Conservation (phyloP, 1,284 basidiomycete species). For the Tremellales sp. region DNA sequence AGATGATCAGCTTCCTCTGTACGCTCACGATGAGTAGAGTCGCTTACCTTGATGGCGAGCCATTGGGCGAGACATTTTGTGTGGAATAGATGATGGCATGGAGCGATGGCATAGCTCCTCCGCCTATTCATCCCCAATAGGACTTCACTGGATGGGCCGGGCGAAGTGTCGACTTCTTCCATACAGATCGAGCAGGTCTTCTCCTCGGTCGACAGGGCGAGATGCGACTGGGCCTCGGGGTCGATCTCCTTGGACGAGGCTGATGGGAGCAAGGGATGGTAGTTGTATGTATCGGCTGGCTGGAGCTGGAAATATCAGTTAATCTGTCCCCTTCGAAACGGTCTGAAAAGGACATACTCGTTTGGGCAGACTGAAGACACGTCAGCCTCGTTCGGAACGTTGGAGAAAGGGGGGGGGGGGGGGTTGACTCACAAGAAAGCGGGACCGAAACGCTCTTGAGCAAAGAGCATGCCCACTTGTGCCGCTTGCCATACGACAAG, state of each 20-base stretch:
- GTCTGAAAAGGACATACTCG: conserved; percentile 19
- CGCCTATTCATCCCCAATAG: conserved; percentile 50
- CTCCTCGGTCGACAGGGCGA: conserved; percentile 51
- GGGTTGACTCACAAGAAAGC: conserved; percentile 62
- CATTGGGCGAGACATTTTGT: conserved; percentile 78
- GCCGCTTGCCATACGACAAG: conserved; percentile 61
- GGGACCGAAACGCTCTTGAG: conserved; percentile 73
- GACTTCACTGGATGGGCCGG: conserved; percentile 47
- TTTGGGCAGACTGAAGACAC: conserved; percentile 29
- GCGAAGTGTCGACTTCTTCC: conserved; percentile 62
- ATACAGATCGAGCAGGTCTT: conserved; percentile 88
- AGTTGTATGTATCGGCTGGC: conserved; percentile 67
- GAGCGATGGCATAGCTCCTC: conserved; percentile 75
- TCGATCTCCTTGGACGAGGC: conserved; percentile 51
- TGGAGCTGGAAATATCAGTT: conserved; percentile 57
- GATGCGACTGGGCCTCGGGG: conserved; percentile 61
- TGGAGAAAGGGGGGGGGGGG: not conserved
- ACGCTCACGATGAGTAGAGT: not conserved
- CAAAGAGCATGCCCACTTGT: conserved; percentile 63
- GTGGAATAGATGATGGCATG: conserved; percentile 85
- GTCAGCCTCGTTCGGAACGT: not conserved
- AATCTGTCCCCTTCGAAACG: not conserved
- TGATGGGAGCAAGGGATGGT: conserved; percentile 70
- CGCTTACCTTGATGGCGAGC: conserved; percentile 76
- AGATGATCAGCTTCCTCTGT: not conserved